Evolutionary conservation across 139 green algal species (phyloP).

Genomic region (Pycnococcus provasolii): DNA sequence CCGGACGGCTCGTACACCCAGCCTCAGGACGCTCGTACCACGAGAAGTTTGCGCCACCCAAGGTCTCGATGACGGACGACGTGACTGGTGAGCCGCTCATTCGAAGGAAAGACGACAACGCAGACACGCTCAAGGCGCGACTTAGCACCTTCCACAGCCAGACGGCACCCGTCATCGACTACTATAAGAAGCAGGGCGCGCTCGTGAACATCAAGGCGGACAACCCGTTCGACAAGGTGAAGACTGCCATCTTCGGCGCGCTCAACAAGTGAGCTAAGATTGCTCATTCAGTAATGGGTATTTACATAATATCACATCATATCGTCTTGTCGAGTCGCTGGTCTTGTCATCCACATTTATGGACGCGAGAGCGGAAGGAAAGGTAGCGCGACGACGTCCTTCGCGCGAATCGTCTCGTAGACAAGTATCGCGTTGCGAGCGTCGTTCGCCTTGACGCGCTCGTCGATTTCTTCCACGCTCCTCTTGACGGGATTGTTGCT

Average conservation of each 20-base stretch:
- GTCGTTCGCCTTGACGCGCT: no score
- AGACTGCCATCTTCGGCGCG: slow-evolving; percentile 2
- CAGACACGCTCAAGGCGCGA: slow-evolving; percentile 82
- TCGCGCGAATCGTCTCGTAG: no score
- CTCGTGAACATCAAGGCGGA: slow-evolving; percentile 12
- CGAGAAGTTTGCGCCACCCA: slow-evolving; percentile 84
- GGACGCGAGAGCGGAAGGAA: no score
- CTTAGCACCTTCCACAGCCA: slow-evolving; percentile 81
- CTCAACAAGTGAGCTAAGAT: neutral
- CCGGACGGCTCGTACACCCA: slow-evolving; percentile 79
- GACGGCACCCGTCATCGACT: slow-evolving; percentile 49
- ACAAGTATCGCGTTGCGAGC: no score
- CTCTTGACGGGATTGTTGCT: no score
- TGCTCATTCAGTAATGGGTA: no score
- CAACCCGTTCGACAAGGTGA: slow-evolving; percentile 6
- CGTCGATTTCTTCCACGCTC: no score
- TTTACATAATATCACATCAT: no score
- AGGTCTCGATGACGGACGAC: slow-evolving; percentile 58
- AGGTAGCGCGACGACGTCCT: no score
- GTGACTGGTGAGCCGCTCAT: slow-evolving; percentile 88
- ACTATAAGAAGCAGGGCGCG: slow-evolving; percentile 11
- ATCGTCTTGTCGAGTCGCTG: no score
- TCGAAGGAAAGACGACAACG: slow-evolving; percentile 95
- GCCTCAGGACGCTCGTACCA: slow-evolving; percentile 87
- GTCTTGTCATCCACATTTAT: no score